Conservation (phyloP, 202 grass and related monocot species). For the Panicum virgatum region DNA sequence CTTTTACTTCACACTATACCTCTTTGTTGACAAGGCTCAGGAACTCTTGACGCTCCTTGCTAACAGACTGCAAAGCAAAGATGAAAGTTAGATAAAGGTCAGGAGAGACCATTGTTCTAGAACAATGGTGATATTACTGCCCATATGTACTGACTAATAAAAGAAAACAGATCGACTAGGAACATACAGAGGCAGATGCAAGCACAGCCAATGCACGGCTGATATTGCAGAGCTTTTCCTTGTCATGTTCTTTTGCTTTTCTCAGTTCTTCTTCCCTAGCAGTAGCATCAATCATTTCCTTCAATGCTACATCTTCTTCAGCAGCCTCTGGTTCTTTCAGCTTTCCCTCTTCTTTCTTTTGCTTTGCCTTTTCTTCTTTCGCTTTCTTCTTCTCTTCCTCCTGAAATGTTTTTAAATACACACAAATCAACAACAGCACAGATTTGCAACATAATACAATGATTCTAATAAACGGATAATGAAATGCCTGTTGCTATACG, state of each 20-base stretch:
- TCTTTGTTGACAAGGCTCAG: slow-evolving; percentile 96
- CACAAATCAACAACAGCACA: slow-evolving; percentile 25
- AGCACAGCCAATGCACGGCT: slow-evolving; percentile 83
- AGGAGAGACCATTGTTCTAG: background rate
- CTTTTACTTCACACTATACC: slow-evolving; percentile 49
- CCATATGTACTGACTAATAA: slow-evolving; percentile 25
- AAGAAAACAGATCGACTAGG: slow-evolving; percentile 34
- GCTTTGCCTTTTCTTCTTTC: slow-evolving; percentile 64
- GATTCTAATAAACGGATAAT: background rate
- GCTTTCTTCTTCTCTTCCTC: slow-evolving; percentile 90
- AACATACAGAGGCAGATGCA: slow-evolving; percentile 91
- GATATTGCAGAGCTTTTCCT: slow-evolving; percentile 88
- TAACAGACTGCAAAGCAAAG: slow-evolving; percentile 82
- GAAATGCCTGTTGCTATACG: background rate
- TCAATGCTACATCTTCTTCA: slow-evolving; percentile 88
- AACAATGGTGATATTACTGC: slow-evolving; percentile 7
- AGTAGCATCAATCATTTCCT: slow-evolving; percentile 89
- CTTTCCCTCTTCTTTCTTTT: slow-evolving; percentile 66
- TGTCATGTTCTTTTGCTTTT: slow-evolving; percentile 66
- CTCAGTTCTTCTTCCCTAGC: slow-evolving; percentile 72
- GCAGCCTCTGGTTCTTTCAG: slow-evolving; percentile 58
- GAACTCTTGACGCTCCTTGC: slow-evolving; percentile 93
- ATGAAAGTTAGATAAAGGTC: slow-evolving; percentile 24
- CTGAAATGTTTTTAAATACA: slow-evolving; percentile 44
- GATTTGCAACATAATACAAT: slow-evolving; percentile 13